Evolutionary conservation across 805 yeast species (phyloP), one percentile per base, ranked within the genome.

Genomic region (Kodamaea neixiangensis): DNA sequence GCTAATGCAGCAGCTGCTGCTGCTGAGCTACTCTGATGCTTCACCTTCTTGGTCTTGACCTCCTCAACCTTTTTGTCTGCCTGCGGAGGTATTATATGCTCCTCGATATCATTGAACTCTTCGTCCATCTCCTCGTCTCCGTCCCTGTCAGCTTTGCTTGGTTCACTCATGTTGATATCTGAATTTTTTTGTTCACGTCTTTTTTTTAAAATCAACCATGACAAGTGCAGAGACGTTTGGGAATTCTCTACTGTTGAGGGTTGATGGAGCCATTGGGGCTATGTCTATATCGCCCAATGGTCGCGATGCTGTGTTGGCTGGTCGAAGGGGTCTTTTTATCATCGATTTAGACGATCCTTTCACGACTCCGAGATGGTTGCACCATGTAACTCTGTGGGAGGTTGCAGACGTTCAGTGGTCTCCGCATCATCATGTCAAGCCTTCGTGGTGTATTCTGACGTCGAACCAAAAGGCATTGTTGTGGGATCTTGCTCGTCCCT

Each of bases 331-430:
- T 0, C 75, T 94, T 11, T 88, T 85, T 65, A 83, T 94, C 35
- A 85, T 93, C n/a, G 98, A 94, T 68, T 69, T 94, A 39, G 97
- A 93, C 61, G 97, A 94, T 65, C 99, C 98, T 0, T 93, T 89
- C 68, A 82, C 93, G 0, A 91, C 96, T 0, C 99, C 99, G 0
- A 75, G 99, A 52, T 90, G 96, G 92, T 78, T 94, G 13, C 96
- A 85, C 49, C 97, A 94, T 63, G 77, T 84, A 33, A 93, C 97
- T 0, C 84, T 96, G 0, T 94, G 98, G 98, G 98, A 94, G 66
- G 99, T 94, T 2, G 97, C 99, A 0, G 97, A 93, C 65, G 97
- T 93, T 1, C 98, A 94, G 67, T 94, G 99, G 98, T 89, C 96
- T 2, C 97, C 97, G 0, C 97, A 94, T 64, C 71, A 68, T 51